A percentile compares a stretch with the other conserved stretches of the same genome.
Conservation (phyloP, 139 green algal genomes). For the Chlorella sp. region DNA sequence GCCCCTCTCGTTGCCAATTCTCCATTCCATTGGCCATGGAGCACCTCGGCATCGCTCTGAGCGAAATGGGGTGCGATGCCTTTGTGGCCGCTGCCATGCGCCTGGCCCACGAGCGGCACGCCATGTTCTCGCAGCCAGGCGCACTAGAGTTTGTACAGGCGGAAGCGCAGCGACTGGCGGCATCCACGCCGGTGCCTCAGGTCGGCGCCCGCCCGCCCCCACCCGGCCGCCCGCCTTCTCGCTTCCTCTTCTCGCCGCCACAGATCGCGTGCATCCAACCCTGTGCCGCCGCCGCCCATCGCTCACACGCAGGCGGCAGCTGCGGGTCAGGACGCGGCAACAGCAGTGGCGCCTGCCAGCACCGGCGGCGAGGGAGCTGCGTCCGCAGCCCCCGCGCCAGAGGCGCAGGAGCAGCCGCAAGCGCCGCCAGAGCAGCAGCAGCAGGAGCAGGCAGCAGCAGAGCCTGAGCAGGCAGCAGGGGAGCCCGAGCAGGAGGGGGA, state of each 20-base stretch:
- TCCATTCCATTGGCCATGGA: too few relatives aligned
- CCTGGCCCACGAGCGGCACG: background rate
- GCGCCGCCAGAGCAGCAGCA: background rate
- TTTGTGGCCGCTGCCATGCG: constrained; percentile 25
- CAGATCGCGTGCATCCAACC: background rate
- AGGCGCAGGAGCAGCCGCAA: background rate
- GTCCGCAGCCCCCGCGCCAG: background rate
- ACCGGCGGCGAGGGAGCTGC: too few relatives aligned
- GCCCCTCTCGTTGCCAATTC: too few relatives aligned
- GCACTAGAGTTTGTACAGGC: background rate
- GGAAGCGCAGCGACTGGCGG: background rate
- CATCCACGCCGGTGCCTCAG: background rate
- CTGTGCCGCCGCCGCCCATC: background rate
- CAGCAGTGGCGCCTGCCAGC: too few relatives aligned
- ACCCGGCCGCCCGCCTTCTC: background rate
- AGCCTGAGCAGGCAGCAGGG: background rate
- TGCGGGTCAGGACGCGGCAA: too few relatives aligned
- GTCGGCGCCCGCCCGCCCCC: too few relatives aligned
- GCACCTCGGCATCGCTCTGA: too few relatives aligned
- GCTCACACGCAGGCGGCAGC: too few relatives aligned
- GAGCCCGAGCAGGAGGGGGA: constrained; percentile 1
- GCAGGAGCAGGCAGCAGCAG: background rate
- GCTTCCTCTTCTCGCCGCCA: background rate
- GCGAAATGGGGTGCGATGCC: too few relatives aligned
- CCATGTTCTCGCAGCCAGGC: constrained; percentile 5